phyloP scores from a whole-genome alignment of 2,329 filamentous ascomycete species.

The Paecilomyces variotii region DNA sequence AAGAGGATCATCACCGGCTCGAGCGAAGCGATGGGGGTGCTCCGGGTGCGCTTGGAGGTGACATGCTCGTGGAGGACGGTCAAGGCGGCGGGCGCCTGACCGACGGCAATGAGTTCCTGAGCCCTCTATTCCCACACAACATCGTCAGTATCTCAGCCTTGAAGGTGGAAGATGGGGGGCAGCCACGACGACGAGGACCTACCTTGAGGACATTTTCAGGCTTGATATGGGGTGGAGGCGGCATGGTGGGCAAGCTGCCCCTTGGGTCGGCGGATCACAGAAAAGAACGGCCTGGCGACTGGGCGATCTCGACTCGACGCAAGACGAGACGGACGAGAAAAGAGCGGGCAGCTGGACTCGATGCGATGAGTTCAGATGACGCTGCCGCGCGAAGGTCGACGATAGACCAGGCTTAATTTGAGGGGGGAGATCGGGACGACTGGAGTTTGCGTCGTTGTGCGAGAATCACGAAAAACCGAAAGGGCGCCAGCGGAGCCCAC shows the following conservation, averaged over 20 bases:
- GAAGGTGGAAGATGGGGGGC: too few species aligned
- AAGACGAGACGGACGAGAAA: slow-evolving; percentile 1
- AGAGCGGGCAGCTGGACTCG: slow-evolving; percentile 21
- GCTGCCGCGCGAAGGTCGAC: slow-evolving; percentile 30
- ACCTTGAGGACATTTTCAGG: slow-evolving; percentile 97
- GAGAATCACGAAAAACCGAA: slow-evolving; percentile 3
- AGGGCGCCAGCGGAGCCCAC: slow-evolving; percentile 17
- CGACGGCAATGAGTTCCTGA: slow-evolving; percentile 96
- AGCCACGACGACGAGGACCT: slow-evolving; percentile 17
- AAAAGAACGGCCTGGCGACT: slow-evolving; percentile 1
- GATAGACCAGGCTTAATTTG: slow-evolving; percentile 4
- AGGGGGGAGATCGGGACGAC: neutral
- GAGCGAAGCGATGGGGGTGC: slow-evolving; percentile 89
- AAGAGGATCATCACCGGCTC: slow-evolving; percentile 98
- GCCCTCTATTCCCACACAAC: slow-evolving; percentile 53
- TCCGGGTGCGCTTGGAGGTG: slow-evolving; percentile 94
- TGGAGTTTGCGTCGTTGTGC: slow-evolving; percentile 6
- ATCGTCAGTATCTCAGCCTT: slow-evolving; percentile 8
- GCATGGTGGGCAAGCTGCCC: slow-evolving; percentile 54
- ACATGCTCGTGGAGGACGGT: slow-evolving; percentile 98
- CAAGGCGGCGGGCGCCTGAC: slow-evolving; percentile 84
- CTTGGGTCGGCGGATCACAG: slow-evolving; percentile 13
- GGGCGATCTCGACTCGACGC: neutral
- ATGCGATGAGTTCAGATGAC: slow-evolving; percentile 17
- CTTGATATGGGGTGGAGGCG: slow-evolving; percentile 93